Conservation (phyloP, 495 filamentous ascomycete genomes). For the Talaromyces stipitatus region DNA sequence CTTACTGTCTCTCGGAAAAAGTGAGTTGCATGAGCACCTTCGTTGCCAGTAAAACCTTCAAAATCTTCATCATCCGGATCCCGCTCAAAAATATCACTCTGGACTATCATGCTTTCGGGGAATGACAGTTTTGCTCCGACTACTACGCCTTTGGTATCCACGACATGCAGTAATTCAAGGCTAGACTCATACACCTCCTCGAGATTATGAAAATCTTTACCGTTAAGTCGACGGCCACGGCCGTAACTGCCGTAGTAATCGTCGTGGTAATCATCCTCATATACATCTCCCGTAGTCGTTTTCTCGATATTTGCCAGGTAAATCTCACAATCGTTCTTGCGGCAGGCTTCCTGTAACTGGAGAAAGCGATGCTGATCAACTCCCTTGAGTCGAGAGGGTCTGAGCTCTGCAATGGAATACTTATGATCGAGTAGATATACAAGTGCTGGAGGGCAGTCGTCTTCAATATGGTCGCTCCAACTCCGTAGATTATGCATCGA, state of each 20-base stretch:
- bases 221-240: not conserved
- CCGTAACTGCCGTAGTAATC: not conserved
- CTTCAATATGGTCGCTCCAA: not conserved
- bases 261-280: not conserved
- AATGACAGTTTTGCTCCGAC: conserved; percentile 9
- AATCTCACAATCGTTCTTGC: conserved; percentile 21
- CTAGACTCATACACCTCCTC: not conserved
- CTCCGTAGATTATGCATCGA: not conserved
- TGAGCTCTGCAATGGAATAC: conserved; percentile 38
- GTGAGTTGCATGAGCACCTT: conserved; percentile 17
- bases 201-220: not conserved
- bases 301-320: conserved; percentile 31
- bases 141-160: not conserved
- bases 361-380: conserved; percentile 22
- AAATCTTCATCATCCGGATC: conserved; percentile 30
- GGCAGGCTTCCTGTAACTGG: conserved; percentile 22
- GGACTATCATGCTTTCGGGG: conserved; percentile 19
- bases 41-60: conserved; percentile 31
- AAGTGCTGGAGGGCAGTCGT: conserved; percentile 7
- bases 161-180: conserved; percentile 2
- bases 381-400: conserved; percentile 29
- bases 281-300: conserved; percentile 9
- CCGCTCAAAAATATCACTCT: conserved; percentile 20
- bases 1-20: conserved; percentile 29
- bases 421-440: conserved; percentile 38